Conservation (phyloP, 2,329 filamentous ascomycete species). For the Raffaelea deltoideospora region DNA sequence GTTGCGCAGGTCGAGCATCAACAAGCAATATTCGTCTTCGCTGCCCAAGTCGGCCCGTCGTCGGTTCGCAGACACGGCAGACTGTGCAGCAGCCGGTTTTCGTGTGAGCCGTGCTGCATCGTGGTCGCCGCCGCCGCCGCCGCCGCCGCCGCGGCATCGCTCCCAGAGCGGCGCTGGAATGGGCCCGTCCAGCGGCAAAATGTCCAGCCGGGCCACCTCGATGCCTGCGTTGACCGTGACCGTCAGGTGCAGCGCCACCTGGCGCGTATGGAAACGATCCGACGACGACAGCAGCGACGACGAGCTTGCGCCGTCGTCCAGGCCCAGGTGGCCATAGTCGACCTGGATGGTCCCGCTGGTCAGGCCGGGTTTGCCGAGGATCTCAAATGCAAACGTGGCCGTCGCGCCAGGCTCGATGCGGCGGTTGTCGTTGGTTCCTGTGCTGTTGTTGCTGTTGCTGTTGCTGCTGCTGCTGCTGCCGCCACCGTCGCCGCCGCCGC, state of each 20-base stretch:
- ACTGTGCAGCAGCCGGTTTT: no score
- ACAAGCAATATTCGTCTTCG: constrained; percentile 53
- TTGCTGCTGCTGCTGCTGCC: not conserved
- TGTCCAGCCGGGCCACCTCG: constrained; percentile 65
- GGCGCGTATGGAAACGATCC: constrained; percentile 68
- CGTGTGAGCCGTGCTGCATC: no score
- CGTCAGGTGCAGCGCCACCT: constrained; percentile 64
- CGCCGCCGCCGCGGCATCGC: constrained; percentile 14
- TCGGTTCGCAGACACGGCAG: no score
- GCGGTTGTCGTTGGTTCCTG: no score
- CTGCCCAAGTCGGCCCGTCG: not conserved
- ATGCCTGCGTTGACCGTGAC: constrained; percentile 88
- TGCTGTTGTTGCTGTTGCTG: no score
- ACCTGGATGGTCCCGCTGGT: constrained; percentile 68
- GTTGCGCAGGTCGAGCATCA: constrained; percentile 76
- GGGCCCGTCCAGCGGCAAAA: constrained; percentile 55
- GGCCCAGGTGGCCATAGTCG: constrained; percentile 71
- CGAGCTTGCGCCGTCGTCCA: constrained; percentile 50
- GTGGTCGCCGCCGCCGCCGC: constrained; percentile 17
- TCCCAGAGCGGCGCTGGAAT: constrained; percentile 49
- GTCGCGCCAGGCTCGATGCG: constrained; percentile 53
- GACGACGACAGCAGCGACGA: constrained; percentile 40
- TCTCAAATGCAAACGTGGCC: constrained; percentile 65
- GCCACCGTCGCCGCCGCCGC: not conserved
- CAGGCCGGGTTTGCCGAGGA: constrained; percentile 73